A percentile compares a stretch with the other conserved stretches of the same genome.
phyloP scores from a whole-genome alignment of 2,329 filamentous ascomycete genomes.

The Colletotrichum spinosum region DNA sequence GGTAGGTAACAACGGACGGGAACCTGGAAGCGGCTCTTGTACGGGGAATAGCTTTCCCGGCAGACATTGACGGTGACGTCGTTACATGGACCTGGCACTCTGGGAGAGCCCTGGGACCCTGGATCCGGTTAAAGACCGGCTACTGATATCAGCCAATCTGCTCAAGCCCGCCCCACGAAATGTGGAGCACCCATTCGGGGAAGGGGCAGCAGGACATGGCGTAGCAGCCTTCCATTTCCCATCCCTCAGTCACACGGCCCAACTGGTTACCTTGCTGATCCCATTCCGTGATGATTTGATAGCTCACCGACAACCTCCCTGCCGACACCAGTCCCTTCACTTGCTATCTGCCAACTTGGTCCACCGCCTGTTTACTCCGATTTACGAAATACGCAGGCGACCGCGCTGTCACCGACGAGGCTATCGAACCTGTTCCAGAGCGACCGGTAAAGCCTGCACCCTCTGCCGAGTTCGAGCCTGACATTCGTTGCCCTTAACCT shows the following conservation, averaged over 20 bases:
- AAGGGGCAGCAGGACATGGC: conserved; percentile 1
- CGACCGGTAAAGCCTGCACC: conserved; percentile 24
- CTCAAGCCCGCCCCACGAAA: conserved; percentile 24
- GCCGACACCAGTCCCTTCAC: not conserved
- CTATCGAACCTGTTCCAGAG: conserved; percentile 14
- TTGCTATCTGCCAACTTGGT: not conserved
- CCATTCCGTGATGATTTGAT: conserved; percentile 22
- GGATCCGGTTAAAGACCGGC: conserved; percentile 35
- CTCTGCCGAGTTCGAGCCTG: conserved; percentile 31
- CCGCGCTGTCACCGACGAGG: too few relatives aligned
- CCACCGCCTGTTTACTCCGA: not conserved
- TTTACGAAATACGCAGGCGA: not conserved
- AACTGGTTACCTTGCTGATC: conserved; percentile 32
- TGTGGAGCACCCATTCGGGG: conserved; percentile 22
- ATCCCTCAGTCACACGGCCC: conserved; percentile 23
- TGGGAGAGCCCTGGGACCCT: conserved; percentile 25
- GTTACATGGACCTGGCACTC: not conserved
- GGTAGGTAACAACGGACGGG: too few relatives aligned
- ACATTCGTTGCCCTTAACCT: conserved; percentile 15
- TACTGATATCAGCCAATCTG: conserved; percentile 8
- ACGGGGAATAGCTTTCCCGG: too few relatives aligned
- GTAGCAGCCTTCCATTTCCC: conserved; percentile 26
- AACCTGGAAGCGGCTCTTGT: too few relatives aligned
- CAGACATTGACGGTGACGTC: conserved; percentile 25
- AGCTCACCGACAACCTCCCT: not conserved